Evolutionary conservation across 495 filamentous ascomycete species (phyloP).

Genomic region (Penicillium robsamsonii): DNA sequence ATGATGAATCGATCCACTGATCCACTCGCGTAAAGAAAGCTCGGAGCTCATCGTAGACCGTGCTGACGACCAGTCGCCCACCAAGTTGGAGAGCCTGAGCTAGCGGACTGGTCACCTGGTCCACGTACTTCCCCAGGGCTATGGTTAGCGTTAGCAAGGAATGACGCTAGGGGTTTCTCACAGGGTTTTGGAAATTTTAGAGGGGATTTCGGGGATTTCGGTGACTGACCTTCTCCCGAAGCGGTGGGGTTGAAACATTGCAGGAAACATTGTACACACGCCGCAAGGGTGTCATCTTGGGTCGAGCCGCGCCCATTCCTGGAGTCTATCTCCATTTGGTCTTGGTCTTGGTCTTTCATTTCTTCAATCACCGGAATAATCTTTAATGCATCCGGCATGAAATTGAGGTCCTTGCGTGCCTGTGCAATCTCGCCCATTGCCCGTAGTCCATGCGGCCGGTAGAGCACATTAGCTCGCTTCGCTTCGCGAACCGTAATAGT

Average conservation of each 20-base stretch:
- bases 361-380: slow-evolving; percentile 63
- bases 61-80: slow-evolving; percentile 41
- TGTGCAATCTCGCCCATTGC: slow-evolving; percentile 69
- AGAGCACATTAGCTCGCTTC: slow-evolving; percentile 79
- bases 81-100: slow-evolving; percentile 37
- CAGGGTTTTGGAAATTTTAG: neutral
- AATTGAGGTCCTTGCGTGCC: slow-evolving; percentile 60
- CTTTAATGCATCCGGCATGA: slow-evolving; percentile 63
- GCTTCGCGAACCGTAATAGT: slow-evolving; percentile 78
- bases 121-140: slow-evolving; percentile 36
- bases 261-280: slow-evolving; percentile 46
- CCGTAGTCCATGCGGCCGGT: slow-evolving; percentile 71
- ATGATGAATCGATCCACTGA: slow-evolving; percentile 22
- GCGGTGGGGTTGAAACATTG: slow-evolving; percentile 43
- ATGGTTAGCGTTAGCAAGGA: slow-evolving; percentile 29
- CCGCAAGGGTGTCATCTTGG: slow-evolving; percentile 44
- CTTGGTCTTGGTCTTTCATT: slow-evolving; percentile 49
- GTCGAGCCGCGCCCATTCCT: slow-evolving; percentile 36
- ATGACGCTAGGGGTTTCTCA: slow-evolving; percentile 31
- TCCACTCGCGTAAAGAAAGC: slow-evolving; percentile 38
- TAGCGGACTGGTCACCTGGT: slow-evolving; percentile 30
- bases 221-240: slow-evolving; percentile 32
- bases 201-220: slow-evolving; percentile 19
- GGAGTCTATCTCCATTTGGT: slow-evolving; percentile 69
- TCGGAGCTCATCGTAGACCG: slow-evolving; percentile 45